Conservation (phyloP, 371 early-diverging fungal genomes). For the Syncephalastrum racemosum region DNA sequence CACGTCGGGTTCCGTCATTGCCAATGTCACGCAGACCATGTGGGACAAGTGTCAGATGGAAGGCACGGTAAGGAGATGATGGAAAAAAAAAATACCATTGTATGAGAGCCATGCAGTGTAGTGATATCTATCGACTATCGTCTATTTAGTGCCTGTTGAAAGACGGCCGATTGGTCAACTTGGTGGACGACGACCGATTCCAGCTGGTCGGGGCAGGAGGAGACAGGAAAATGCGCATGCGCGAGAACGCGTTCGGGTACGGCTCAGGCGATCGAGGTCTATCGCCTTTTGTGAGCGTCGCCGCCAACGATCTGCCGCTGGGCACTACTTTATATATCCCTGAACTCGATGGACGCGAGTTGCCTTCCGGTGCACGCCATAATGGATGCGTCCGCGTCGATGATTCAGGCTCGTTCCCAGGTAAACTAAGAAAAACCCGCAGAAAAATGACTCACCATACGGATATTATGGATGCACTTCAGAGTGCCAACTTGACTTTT, state of each 20-base stretch:
- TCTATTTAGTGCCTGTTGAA: slow-evolving; percentile 25
- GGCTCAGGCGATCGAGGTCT: slow-evolving; percentile 31
- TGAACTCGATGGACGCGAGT: slow-evolving; percentile 25
- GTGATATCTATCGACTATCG: no score
- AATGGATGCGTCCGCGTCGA: slow-evolving; percentile 49
- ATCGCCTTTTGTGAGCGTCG: slow-evolving; percentile 36
- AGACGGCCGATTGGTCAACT: slow-evolving; percentile 30
- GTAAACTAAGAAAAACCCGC: slow-evolving; percentile 5
- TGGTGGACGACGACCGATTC: slow-evolving; percentile 13
- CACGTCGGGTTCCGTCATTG: slow-evolving; percentile 10
- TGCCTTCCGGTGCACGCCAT: slow-evolving; percentile 24
- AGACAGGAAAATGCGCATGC: slow-evolving; percentile 4
- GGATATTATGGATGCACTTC: background rate
- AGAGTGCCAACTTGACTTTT: slow-evolving; percentile 45
- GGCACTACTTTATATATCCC: slow-evolving; percentile 31
- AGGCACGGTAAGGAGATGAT: slow-evolving; percentile 25
- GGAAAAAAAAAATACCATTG: background rate
- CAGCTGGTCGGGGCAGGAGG: slow-evolving; percentile 18
- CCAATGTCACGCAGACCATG: slow-evolving; percentile 17
- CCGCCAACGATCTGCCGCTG: slow-evolving; percentile 30
- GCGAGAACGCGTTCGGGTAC: slow-evolving; percentile 30
- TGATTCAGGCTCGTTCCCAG: slow-evolving; percentile 31
- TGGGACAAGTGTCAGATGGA: slow-evolving; percentile 33
- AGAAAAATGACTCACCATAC: no score
- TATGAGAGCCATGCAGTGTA: no score